Evolutionary conservation across 805 yeast species (phyloP).

Genomic region (Grigorovia jiainica): DNA sequence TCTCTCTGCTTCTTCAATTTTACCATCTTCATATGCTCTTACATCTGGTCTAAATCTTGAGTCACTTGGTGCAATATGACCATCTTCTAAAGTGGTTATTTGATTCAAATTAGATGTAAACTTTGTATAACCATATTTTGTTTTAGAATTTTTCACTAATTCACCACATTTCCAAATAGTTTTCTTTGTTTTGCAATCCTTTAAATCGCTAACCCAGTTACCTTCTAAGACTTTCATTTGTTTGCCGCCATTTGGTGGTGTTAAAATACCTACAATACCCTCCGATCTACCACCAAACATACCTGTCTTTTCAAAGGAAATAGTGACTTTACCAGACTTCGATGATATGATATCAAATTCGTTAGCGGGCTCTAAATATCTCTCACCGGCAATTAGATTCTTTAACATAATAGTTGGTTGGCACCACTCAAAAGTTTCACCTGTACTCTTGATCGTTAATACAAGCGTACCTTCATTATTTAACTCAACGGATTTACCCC

Average conservation of each 20-base stretch:
- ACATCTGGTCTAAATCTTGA: slow-evolving; percentile 87
- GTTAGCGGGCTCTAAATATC: slow-evolving; percentile 80
- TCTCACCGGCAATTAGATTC: slow-evolving; percentile 89
- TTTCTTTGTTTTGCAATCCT: slow-evolving; percentile 29
- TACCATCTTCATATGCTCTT: slow-evolving; percentile 57
- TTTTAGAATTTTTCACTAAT: slow-evolving; percentile 45
- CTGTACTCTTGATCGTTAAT: slow-evolving; percentile 46
- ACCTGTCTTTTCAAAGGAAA: slow-evolving; percentile 71
- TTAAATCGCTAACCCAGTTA: slow-evolving; percentile 72
- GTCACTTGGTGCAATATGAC: slow-evolving; percentile 69
- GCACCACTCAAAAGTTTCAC: slow-evolving; percentile 65
- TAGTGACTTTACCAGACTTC: slow-evolving; percentile 57
- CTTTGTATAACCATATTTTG: slow-evolving; percentile 77
- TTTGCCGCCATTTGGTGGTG: slow-evolving; percentile 10
- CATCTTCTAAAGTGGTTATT: slow-evolving; percentile 61
- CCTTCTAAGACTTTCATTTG: slow-evolving; percentile 37
- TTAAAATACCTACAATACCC: slow-evolving; percentile 35
- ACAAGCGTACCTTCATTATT: slow-evolving; percentile 62
- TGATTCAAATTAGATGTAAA: slow-evolving; percentile 79
- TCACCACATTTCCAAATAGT: slow-evolving; percentile 65
- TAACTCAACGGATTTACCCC: slow-evolving; percentile 90
- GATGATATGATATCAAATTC: slow-evolving; percentile 57
- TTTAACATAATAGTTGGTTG: slow-evolving; percentile 78
- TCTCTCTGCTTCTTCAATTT: slow-evolving; percentile 60
- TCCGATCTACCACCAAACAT: slow-evolving; percentile 82